A percentile compares a stretch with the other conserved stretches of the same genome.
Evolutionary conservation across 345 rosid species (phyloP).

Genomic region (Brassica rapa): DNA sequence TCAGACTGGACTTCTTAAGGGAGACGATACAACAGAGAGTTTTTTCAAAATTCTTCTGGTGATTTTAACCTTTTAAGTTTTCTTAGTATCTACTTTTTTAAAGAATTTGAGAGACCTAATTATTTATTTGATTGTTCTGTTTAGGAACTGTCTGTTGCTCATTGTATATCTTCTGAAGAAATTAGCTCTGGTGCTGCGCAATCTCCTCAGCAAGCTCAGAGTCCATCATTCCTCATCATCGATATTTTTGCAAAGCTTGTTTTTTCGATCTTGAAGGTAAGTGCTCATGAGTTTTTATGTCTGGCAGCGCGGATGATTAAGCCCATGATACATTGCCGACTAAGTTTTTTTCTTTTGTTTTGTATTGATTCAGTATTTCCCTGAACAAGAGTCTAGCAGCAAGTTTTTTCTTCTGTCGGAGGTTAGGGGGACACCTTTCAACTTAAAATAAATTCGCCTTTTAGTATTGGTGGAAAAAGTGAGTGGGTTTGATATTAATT

Average conservation of each 20-base stretch:
- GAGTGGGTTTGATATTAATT: conserved; percentile 17
- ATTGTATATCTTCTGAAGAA: conserved; percentile 77
- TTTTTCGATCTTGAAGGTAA: conserved; percentile 70
- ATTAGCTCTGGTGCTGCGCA: conserved; percentile 59
- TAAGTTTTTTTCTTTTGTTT: conserved; percentile 28
- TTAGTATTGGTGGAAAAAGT: background rate
- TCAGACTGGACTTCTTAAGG: conserved; percentile 80
- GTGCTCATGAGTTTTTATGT: conserved; percentile 29
- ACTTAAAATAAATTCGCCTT: background rate
- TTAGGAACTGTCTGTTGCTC: conserved; percentile 83
- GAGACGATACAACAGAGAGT: conserved; percentile 82
- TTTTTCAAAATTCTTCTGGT: conserved; percentile 82
- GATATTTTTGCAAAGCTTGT: conserved; percentile 90
- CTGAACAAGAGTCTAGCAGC: conserved; percentile 77
- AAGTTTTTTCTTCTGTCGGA: conserved; percentile 65
- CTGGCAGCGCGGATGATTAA: background rate
- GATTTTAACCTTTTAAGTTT: background rate
- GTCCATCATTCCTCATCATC: conserved; percentile 75
- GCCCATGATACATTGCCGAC: conserved; percentile 32
- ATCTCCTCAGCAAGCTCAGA: conserved; percentile 69
- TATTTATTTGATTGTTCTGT: conserved; percentile 16
- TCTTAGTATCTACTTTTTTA: background rate
- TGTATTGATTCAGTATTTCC: conserved; percentile 40
- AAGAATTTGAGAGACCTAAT: conserved; percentile 1
- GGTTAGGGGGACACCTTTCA: conserved; percentile 44